These are phyloP conservation scores for Boletus rex-veris DNA, from an alignment of 768 basidiomycete species.

Conservation along the genomic window DNA sequence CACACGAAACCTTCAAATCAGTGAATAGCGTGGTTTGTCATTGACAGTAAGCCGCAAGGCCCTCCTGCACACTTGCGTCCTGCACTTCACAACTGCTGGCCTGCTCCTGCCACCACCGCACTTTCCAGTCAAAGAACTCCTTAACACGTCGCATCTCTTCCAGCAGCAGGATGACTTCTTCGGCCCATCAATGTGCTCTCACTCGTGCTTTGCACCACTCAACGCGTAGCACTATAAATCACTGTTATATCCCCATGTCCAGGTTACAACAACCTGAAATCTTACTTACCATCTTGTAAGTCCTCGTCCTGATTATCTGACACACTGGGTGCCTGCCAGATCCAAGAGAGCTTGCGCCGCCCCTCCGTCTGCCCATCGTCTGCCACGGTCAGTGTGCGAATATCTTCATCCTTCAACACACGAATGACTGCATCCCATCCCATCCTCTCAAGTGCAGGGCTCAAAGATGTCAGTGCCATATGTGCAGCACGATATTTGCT, in stretches of 20 bases:
- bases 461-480: background rate
- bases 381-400: background rate
- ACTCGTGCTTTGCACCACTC: background rate
- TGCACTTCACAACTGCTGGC: background rate
- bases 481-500: background rate
- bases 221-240: background rate
- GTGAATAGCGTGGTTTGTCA: background rate
- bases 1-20: background rate
- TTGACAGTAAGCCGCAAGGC: background rate
- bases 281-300: background rate
- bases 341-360: background rate
- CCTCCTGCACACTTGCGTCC: background rate
- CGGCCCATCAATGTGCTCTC: background rate
- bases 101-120: background rate
- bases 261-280: too few relatives aligned
- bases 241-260: background rate
- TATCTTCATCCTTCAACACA: background rate
- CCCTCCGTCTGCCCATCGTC: background rate
- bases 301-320: background rate
- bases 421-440: background rate
- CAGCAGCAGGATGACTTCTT: background rate
- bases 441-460: background rate
- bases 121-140: background rate
- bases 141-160: background rate
- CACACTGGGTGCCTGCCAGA: background rate